Evolutionary conservation across 139 green algal genomes (phyloP), one percentile per base, ranked within the genome.

Genomic region (Tetradesmus lagerheimii): DNA sequence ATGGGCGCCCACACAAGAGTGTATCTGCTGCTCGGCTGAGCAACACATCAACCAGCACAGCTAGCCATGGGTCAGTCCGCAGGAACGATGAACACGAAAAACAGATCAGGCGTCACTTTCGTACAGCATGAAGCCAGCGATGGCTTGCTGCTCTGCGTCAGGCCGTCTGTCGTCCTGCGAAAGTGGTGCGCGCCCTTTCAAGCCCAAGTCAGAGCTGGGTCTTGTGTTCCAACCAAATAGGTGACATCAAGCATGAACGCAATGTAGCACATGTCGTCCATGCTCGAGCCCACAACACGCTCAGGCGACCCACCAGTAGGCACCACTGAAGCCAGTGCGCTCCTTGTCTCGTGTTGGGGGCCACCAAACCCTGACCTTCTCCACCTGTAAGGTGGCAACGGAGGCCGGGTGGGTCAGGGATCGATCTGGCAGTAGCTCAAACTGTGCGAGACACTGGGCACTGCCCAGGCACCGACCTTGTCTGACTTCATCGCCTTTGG

Each of bases 281-380:
- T 31, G 57, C 8, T 62, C 57, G 57, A 71, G 18, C 57, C 50
- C 57, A 71, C 57, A 71, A 71, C 57, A 71, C 20, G 57, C 57
- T 71, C 57, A 71, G n/a, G 57, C 91, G 9, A 90, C 94, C 79
- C 91, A 92, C 94, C 94, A 96, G 64, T 92, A 96, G 66, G 93
- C 93, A 12, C 93, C 93, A 31, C 86, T 90, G 83, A 89, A 94
- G 34, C 90, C 92, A 29, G 91, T 94, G 25, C 80, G 74, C 18
- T 89, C 85, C 80, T 94, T 93, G 89, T 95, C 90, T 37, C 89
- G 86, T 27, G 92, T 95, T 25, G 93, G 93, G n/a, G 91, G 86
- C 93, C 93, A 95, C 93, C 93, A 95, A 35, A 95, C 93, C 39
- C 93, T 92, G n/a, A 95, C 90, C 89, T 93, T 86, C 47, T 88